Base-by-base conservation (phyloP, 352 stramenopile species). In the Pythium diclinum region DNA sequence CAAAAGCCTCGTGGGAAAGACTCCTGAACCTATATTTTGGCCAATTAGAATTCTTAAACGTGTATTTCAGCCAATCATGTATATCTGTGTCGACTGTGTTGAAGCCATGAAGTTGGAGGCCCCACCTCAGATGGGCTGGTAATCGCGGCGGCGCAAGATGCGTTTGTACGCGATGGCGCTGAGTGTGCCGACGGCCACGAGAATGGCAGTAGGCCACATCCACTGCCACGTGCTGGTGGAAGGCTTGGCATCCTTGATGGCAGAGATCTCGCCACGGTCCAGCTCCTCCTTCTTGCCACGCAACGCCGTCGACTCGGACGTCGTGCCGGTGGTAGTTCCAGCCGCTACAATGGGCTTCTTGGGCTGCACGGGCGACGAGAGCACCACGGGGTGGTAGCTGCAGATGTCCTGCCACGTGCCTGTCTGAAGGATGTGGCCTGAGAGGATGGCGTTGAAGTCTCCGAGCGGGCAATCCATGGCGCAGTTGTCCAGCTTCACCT, bases 401-500 rank as follows among this genome's bases (percentile, higher is more conserved):
- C 84, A 92, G 49, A 92, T 82, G 21, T 92, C 78, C 51, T 90
- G 71, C 81, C 81, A 92, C 32, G 77, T 69, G 30, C 84, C 84
- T 1, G 84, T 92, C 14, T 73, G 65, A 51, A 76, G 58, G 36
- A 91, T 78, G 63, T 89, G 75, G 33, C 66, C 68, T 47, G 74
- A 60, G 55, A 92, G 81, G 65, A 91, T 76, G 23, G 71, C 57
- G 30, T 74, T 76, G 38, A 92, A 85, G 3, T 89, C 66, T 28
- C 62, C 58, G 5, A 92, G 62, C 16, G 81, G 84, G 51, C 84
- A 92, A 36, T 86, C 74, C 23, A 78, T 38, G 2, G 59, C 73
- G 67, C 84, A 92, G 23, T 69, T 84, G 63, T 82, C 75, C 19
- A 92, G 77, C 59, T 85, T 87, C 51, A 91, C 60, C 7, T 61